phyloP scores from a whole-genome alignment of 1,284 basidiomycete species.

The Leccinum huronense region DNA sequence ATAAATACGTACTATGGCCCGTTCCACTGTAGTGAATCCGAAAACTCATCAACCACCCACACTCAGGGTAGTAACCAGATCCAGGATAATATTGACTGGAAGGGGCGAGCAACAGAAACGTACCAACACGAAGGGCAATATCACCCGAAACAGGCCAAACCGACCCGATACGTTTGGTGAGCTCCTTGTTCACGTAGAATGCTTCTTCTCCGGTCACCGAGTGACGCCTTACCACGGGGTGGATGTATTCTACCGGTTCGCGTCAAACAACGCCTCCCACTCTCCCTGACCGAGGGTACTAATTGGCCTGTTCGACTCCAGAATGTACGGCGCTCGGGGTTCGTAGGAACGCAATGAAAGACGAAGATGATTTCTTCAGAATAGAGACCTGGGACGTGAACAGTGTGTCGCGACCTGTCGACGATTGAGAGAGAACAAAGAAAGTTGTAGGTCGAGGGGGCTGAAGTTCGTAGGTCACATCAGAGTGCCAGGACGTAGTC shows the following conservation, averaged over 20 bases:
- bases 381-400: conserved; percentile 72
- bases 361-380: conserved; percentile 67
- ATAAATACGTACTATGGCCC: no score
- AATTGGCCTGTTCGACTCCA: conserved; percentile 73
- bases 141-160: conserved; percentile 37
- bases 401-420: conserved; percentile 77
- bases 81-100: no score
- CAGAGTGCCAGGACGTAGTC: conserved; percentile 73
- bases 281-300: conserved; percentile 59
- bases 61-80: no score
- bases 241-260: conserved; percentile 74
- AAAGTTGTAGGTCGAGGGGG: conserved; percentile 85
- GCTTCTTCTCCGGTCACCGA: conserved; percentile 84
- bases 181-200: conserved; percentile 78
- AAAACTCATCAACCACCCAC: no score
- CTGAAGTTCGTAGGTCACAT: conserved; percentile 83
- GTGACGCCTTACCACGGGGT: conserved; percentile 67
- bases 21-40: no score
- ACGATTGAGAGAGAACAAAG: conserved; percentile 75
- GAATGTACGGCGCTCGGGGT: conserved; percentile 77
- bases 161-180: conserved; percentile 71
- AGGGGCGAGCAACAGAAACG: no score
- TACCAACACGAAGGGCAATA: no score
- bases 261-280: conserved; percentile 71
- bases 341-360: conserved; percentile 71